Evolutionary conservation across 2,329 filamentous ascomycete genomes (phyloP).

Genomic region (Microcyclospora tardicrescens): DNA sequence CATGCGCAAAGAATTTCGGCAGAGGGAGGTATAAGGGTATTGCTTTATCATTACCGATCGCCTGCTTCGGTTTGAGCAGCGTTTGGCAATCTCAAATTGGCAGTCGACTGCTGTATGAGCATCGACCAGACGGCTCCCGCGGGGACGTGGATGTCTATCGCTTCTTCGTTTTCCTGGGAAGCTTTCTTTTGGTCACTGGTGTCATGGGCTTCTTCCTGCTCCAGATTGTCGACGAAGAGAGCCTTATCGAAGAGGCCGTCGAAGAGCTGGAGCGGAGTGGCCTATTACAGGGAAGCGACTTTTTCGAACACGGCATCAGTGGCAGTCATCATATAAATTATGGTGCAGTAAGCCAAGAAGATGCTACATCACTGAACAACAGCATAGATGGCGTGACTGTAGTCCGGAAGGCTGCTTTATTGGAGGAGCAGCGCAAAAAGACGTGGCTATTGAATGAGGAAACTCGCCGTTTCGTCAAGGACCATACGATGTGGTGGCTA

Average conservation of each 20-base stretch:
- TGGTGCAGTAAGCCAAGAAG: constrained; percentile 44
- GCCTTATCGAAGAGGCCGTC: constrained; percentile 78
- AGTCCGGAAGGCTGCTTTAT: constrained; percentile 32
- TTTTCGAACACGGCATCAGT: constrained; percentile 40
- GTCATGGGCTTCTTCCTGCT: constrained; percentile 61
- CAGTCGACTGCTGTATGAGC: constrained; percentile 63
- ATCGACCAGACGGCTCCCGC: constrained; percentile 44
- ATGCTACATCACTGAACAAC: constrained; percentile 6
- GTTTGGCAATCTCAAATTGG: constrained; percentile 93
- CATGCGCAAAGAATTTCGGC: constrained; percentile 96
- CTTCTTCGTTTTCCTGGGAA: constrained; percentile 76
- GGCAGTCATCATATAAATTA: constrained; percentile 37
- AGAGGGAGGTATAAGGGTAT: constrained; percentile 76
- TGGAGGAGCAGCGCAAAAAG: constrained; percentile 60
- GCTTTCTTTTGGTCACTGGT: constrained; percentile 58
- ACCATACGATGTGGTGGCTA: constrained; percentile 93
- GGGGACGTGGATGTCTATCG: constrained; percentile 61
- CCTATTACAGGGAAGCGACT: constrained; percentile 59
- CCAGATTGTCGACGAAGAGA: constrained; percentile 68
- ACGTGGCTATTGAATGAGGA: constrained; percentile 84
- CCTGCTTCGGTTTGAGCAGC: constrained; percentile 81
- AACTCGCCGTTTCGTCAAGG: constrained; percentile 69
- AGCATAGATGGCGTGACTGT: constrained; percentile 24
- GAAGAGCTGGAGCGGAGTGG: constrained; percentile 86
- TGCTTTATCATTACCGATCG: constrained; percentile 80